phyloP scores from a whole-genome alignment of 495 filamentous ascomycete genomes.

The Trichoderma reesei region DNA sequence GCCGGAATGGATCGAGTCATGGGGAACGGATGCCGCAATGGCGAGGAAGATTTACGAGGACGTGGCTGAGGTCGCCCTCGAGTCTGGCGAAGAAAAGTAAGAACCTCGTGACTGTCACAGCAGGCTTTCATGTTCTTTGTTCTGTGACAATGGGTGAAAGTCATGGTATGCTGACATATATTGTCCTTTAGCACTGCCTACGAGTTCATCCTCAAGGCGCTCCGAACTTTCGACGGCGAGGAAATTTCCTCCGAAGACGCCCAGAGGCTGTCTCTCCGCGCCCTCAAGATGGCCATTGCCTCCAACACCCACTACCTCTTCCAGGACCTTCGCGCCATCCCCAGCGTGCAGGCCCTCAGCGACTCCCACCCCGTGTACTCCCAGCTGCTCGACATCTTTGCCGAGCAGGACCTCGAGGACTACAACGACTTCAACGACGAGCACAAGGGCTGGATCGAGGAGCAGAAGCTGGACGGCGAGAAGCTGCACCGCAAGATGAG shows the following conservation, averaged over 20 bases:
- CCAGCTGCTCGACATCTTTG: constrained; percentile 91
- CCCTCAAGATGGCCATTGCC: constrained; percentile 70
- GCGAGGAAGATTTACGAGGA: constrained; percentile 70
- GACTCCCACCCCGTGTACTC: constrained; percentile 72
- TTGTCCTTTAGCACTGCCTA: constrained; percentile 33
- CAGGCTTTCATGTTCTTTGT: too few relatives aligned
- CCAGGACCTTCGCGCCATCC: constrained; percentile 78
- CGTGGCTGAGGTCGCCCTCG: constrained; percentile 67
- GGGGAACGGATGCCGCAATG: constrained; percentile 75
- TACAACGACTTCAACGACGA: constrained; percentile 87
- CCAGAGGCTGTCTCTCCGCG: constrained; percentile 71
- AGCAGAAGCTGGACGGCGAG: constrained; percentile 51
- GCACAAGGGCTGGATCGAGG: constrained; percentile 71
- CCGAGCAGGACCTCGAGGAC: constrained; percentile 82
- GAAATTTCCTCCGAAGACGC: constrained; percentile 60
- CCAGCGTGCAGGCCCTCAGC: constrained; percentile 76
- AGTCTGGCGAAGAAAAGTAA: constrained; percentile 64
- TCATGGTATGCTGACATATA: constrained; percentile 15
- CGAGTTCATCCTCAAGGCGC: constrained; percentile 68
- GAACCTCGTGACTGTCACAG: constrained; percentile 24
- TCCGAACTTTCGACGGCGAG: constrained; percentile 72
- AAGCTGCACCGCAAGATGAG: constrained; percentile 81
- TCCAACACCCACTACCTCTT: constrained; percentile 80
- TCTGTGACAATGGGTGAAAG: too few relatives aligned
- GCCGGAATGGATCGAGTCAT: constrained; percentile 69